phyloP scores from a whole-genome alignment of 2,329 filamentous ascomycete species.

The Claviceps sorghi region DNA sequence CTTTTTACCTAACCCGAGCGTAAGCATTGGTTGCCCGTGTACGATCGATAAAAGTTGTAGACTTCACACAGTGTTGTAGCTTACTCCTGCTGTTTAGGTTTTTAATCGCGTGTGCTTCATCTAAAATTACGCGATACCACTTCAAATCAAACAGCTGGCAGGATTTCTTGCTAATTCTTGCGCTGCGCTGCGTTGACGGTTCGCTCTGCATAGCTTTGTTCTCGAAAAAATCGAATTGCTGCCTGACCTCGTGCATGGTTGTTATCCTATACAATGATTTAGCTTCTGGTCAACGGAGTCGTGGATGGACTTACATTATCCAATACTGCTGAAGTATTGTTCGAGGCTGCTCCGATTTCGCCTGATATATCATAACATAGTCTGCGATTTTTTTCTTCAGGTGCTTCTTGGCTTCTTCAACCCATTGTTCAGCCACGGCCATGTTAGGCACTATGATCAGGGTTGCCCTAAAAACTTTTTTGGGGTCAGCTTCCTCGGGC shows the following conservation, averaged over 20 bases:
- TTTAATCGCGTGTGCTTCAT: slow-evolving; percentile 43
- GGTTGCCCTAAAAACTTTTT: slow-evolving; percentile 20
- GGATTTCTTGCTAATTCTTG: neutral
- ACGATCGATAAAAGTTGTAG: neutral
- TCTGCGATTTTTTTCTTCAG: neutral
- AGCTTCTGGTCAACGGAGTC: neutral
- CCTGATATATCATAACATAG: slow-evolving; percentile 5
- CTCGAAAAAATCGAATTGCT: slow-evolving; percentile 6
- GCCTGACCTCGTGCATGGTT: slow-evolving; percentile 15
- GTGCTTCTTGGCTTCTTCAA: slow-evolving; percentile 13
- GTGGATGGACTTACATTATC: neutral
- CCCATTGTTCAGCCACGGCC: slow-evolving; percentile 16
- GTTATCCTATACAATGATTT: slow-evolving; percentile 12
- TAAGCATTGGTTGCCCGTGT: neutral
- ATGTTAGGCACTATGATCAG: slow-evolving; percentile 18
- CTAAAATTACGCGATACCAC: slow-evolving; percentile 39
- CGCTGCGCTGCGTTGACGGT: neutral
- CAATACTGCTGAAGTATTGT: neutral
- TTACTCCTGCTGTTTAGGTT: slow-evolving; percentile 24
- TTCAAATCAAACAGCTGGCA: slow-evolving; percentile 7
- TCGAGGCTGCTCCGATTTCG: neutral
- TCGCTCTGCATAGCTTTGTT: neutral
- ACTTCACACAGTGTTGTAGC: slow-evolving; percentile 4
- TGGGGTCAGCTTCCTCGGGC: slow-evolving; percentile 22
- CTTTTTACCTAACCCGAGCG: neutral